phyloP scores from a whole-genome alignment of 1,139 yeast species.

The Geotrichum cucujoidarum region DNA sequence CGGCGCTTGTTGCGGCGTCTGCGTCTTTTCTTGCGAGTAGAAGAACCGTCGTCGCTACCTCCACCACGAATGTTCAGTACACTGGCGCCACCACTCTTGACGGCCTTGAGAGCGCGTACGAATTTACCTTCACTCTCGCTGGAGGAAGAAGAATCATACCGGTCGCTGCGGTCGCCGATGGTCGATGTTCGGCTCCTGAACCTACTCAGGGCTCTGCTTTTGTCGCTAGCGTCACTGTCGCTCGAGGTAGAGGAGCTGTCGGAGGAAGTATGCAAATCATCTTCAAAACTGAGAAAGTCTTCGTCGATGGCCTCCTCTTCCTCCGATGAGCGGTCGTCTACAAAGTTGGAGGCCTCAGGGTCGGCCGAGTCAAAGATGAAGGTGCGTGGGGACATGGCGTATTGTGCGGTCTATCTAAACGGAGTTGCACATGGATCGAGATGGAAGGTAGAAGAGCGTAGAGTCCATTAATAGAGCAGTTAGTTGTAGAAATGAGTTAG shows the following conservation, averaged over 20 bases:
- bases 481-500: not conserved
- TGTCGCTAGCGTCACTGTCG: not conserved
- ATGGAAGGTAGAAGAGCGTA: not conserved
- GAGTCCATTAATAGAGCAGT: not conserved
- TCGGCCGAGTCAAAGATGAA: constrained; percentile 21
- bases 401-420: not conserved
- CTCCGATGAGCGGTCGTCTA: constrained; percentile 14
- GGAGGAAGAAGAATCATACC: constrained; percentile 4
- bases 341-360: constrained; percentile 16
- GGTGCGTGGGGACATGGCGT: constrained; percentile 16
- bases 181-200: constrained; percentile 4
- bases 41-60: not conserved
- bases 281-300: constrained; percentile 9
- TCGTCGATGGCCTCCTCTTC: constrained; percentile 11
- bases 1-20: not conserved
- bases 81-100: constrained; percentile 11
- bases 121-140: constrained; percentile 1
- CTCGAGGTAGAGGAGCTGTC: not conserved
- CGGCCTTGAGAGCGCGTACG: constrained; percentile 16
- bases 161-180: not conserved
- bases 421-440: not conserved
- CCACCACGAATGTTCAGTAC: constrained; percentile 1
- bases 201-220: constrained; percentile 5
- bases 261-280: constrained; percentile 9
- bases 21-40: not conserved